Conservation (phyloP, 495 filamentous ascomycete genomes). For the Copromyces sp. region DNA sequence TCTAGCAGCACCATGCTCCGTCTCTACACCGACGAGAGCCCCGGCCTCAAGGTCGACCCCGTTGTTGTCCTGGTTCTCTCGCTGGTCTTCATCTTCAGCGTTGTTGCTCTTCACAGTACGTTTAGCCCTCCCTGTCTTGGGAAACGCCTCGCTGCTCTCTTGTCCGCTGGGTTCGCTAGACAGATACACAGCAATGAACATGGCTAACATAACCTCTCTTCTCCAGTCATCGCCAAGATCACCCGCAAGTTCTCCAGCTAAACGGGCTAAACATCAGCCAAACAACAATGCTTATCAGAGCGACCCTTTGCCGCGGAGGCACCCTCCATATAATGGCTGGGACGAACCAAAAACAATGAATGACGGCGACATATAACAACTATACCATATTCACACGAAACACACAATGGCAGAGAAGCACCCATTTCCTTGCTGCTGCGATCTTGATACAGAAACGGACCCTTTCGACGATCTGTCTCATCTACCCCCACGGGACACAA, state of each 20-base stretch:
- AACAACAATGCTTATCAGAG: neutral
- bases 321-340: neutral
- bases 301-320: neutral
- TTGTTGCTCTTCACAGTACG: conserved; percentile 94
- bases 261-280: conserved; percentile 2
- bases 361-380: neutral
- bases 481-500: neutral
- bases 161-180: neutral
- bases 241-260: conserved; percentile 80
- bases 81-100: conserved; percentile 95
- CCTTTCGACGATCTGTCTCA: neutral
- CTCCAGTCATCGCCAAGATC: conserved; percentile 88
- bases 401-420: neutral
- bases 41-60: conserved; percentile 91
- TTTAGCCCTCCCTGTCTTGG: conserved; percentile 6
- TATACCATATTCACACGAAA: neutral
- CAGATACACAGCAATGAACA: neutral
- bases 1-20: conserved; percentile 97
- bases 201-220: conserved; percentile 7
- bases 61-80: conserved; percentile 92
- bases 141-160: neutral
- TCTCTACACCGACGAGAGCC: conserved; percentile 98
- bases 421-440: neutral
- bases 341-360: neutral
- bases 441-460: neutral